phyloP scores from a whole-genome alignment of 306 rosid species.

The cucumber (Cucumis sativus) region Cucumber_9930_V3 NC_026656.2:2148001-2148500 shows the following conservation, averaged over 20 bases:
- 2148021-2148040: slow-evolving; percentile 59
- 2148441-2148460: slow-evolving; percentile 52
- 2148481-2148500: slow-evolving; percentile 82
- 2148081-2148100: slow-evolving; percentile 95
- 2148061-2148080: slow-evolving; percentile 94
- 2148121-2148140: slow-evolving; percentile 61
- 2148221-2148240: slow-evolving; percentile 77
- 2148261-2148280: slow-evolving; percentile 85
- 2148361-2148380: slow-evolving; percentile 58
- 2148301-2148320: slow-evolving; percentile 96
- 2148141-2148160: slow-evolving; percentile 57
- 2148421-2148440: slow-evolving; percentile 84
- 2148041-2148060: slow-evolving; percentile 88
- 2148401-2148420: slow-evolving; percentile 82
- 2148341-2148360: slow-evolving; percentile 50
- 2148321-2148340: slow-evolving; percentile 79
- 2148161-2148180: slow-evolving; percentile 77
- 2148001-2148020: slow-evolving; percentile 66
- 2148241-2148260: slow-evolving; percentile 78
- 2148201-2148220: slow-evolving; percentile 67
- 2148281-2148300: slow-evolving; percentile 84
- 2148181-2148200: slow-evolving; percentile 96
- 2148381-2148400: slow-evolving; percentile 69
- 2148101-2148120: slow-evolving; percentile 90
- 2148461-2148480: slow-evolving; percentile 65